Evolutionary conservation across 2,329 filamentous ascomycete species (phyloP).

Genomic region (Coleophoma crateriformis): DNA sequence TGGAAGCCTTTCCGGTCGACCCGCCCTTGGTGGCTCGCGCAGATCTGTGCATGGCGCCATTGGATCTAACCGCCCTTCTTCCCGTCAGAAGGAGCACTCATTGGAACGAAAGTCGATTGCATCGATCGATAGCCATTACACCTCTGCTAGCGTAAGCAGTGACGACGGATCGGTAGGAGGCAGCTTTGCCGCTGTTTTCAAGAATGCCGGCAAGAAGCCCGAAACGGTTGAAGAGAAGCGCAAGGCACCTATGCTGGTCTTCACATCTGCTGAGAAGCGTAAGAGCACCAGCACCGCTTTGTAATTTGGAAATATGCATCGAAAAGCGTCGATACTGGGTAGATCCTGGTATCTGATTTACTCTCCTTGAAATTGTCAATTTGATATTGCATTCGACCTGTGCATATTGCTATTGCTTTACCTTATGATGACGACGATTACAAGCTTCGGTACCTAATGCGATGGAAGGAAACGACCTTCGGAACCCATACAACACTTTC

Average conservation of each 20-base stretch:
- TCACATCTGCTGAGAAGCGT: conserved; percentile 87
- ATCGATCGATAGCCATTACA: conserved; percentile 41
- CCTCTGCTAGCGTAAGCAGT: conserved; percentile 60
- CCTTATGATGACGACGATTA: conserved; percentile 19
- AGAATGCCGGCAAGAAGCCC: conserved; percentile 52
- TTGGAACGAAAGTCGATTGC: conserved; percentile 45
- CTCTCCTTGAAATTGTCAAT: conserved; percentile 26
- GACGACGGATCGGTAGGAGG: conserved; percentile 53
- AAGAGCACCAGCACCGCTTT: conserved; percentile 55
- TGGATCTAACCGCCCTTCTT: conserved; percentile 76
- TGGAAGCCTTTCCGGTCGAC: conserved; percentile 68
- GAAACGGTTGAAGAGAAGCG: conserved; percentile 59
- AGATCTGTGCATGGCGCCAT: conserved; percentile 80
- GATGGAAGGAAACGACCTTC: background rate
- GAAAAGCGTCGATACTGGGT: conserved; percentile 21
- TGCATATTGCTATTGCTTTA: conserved; percentile 26
- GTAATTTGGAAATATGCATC: conserved; percentile 3
- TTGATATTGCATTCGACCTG: conserved; percentile 32
- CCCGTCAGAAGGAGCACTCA: conserved; percentile 56
- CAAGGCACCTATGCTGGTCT: conserved; percentile 79
- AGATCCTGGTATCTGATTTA: conserved; percentile 25
- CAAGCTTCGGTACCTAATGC: conserved; percentile 1
- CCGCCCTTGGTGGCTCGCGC: conserved; percentile 68
- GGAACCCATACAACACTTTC: background rate
- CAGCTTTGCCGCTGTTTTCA: conserved; percentile 63